Evolutionary conservation across 2,329 filamentous ascomycete genomes (phyloP).

Genomic region (Erysiphe pulchra): DNA sequence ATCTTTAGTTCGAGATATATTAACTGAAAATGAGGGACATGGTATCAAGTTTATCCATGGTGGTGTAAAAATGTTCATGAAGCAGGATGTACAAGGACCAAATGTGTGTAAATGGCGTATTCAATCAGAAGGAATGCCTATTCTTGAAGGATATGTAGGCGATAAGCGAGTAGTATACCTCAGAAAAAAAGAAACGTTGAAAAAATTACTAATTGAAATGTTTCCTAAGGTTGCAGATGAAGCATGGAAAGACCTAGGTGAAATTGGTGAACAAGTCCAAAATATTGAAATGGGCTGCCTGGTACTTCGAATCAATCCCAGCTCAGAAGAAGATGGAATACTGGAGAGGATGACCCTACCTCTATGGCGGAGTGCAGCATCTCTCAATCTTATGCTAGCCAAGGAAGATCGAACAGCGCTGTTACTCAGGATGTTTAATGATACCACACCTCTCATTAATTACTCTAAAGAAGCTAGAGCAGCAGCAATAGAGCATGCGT

Average conservation of each 20-base stretch:
- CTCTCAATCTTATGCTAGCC: slow-evolving; percentile 87
- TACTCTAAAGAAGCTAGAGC: slow-evolving; percentile 7
- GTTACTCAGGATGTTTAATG: slow-evolving; percentile 75
- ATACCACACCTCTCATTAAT: slow-evolving; percentile 52
- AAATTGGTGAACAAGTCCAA: slow-evolving; percentile 63
- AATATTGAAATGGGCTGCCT: slow-evolving; percentile 78
- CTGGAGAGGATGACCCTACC: slow-evolving; percentile 67
- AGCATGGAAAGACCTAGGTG: slow-evolving; percentile 50
- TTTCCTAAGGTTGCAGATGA: slow-evolving; percentile 68
- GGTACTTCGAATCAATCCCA: slow-evolving; percentile 61
- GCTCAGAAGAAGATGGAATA: slow-evolving; percentile 33
- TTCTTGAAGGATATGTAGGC: slow-evolving; percentile 76
- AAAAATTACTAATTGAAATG: slow-evolving; percentile 75
- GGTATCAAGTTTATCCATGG: slow-evolving; percentile 92
- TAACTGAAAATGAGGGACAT: slow-evolving; percentile 65
- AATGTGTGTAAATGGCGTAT: slow-evolving; percentile 86
- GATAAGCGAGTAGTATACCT: slow-evolving; percentile 50
- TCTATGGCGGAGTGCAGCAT: slow-evolving; percentile 79
- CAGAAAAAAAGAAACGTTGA: slow-evolving; percentile 53
- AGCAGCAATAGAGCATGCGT: neutral
- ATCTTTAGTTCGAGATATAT: slow-evolving; percentile 57
- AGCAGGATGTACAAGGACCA: slow-evolving; percentile 71
- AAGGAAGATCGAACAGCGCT: slow-evolving; percentile 91
- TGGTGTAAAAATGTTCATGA: slow-evolving; percentile 97
- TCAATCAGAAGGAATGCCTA: slow-evolving; percentile 77